phyloP scores from a whole-genome alignment of 805 yeast genomes.

The Candida lessepsii region DNA sequence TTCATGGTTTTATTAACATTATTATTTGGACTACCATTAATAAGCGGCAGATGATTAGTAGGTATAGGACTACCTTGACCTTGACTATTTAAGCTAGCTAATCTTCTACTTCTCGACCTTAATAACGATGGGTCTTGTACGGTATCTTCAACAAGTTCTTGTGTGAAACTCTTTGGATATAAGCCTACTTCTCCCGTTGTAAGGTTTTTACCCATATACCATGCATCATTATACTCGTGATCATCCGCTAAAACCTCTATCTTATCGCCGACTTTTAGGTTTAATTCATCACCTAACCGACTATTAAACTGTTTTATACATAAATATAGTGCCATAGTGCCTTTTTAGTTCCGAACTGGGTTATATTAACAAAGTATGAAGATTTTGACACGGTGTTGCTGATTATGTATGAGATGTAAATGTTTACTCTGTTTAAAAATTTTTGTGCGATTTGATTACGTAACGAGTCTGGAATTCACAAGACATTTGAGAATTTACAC shows the following conservation, averaged over 20 bases:
- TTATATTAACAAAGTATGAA: background rate
- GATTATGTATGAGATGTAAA: conserved; percentile 5
- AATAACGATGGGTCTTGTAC: conserved; percentile 14
- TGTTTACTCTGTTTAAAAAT: conserved; percentile 4
- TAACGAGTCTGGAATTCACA: conserved; percentile 4
- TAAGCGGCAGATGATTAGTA: conserved; percentile 6
- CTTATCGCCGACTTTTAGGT: conserved; percentile 76
- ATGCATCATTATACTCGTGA: conserved; percentile 90
- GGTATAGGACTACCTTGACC: conserved; percentile 9
- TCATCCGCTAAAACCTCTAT: conserved; percentile 91
- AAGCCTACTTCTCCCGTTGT: conserved; percentile 75
- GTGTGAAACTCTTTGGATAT: conserved; percentile 88
- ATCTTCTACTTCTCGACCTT: conserved; percentile 55
- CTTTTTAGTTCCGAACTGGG: too few species aligned
- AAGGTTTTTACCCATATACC: conserved; percentile 89
- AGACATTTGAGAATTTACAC: background rate
- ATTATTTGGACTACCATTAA: background rate
- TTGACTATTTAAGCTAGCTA: conserved; percentile 18
- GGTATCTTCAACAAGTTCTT: conserved; percentile 32
- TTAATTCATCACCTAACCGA: conserved; percentile 86
- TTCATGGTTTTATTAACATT: conserved; percentile 54
- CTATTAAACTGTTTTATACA: conserved; percentile 87
- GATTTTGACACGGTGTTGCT: background rate
- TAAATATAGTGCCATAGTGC: conserved; percentile 25
- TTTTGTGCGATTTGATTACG: conserved; percentile 4